A percentile compares a stretch with the other conserved stretches of the same genome.
These are phyloP conservation scores for Aspergillus sp. DNA, from an alignment of 2,329 filamentous ascomycete genomes.

Conservation along the genomic window DNA sequence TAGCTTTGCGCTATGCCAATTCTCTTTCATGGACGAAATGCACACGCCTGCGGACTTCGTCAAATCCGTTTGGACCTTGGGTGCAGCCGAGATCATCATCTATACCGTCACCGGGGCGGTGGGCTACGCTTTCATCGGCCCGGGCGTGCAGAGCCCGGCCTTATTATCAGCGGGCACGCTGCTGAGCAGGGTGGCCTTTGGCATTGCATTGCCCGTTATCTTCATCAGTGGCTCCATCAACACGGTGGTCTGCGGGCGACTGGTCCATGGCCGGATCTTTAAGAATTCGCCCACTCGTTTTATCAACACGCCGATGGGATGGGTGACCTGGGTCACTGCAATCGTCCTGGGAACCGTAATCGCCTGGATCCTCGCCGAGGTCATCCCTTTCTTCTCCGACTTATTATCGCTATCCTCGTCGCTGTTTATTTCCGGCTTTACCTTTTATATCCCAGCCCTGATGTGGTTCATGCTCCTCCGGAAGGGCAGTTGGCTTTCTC, in stretches of 20 bases:
- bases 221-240: constrained; percentile 33
- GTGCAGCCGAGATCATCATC: constrained; percentile 15
- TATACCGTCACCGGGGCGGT: constrained; percentile 18
- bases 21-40: constrained; percentile 21
- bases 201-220: constrained; percentile 27
- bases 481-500: constrained; percentile 18
- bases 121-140: constrained; percentile 28
- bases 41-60: constrained; percentile 17
- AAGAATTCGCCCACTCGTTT: constrained; percentile 28
- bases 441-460: constrained; percentile 59
- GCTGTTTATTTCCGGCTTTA: constrained; percentile 80
- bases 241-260: constrained; percentile 25
- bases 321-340: constrained; percentile 25
- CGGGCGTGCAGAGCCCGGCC: constrained; percentile 25
- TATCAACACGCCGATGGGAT: constrained; percentile 28
- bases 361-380: constrained; percentile 77
- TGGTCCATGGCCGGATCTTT: constrained; percentile 28
- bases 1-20: constrained; percentile 33
- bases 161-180: constrained; percentile 20
- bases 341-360: constrained; percentile 55
- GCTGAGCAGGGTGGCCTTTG: constrained; percentile 26
- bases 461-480: constrained; percentile 26
- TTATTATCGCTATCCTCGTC: constrained; percentile 45
- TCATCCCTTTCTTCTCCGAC: constrained; percentile 79
- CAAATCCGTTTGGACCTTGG: constrained; percentile 18